Percentiles rank a stretch among this genome's conserved stretches.
These are phyloP conservation scores for Aspergillus tubingensis DNA, from an alignment of 2,329 filamentous ascomycete genomes.

Conservation along the genomic window DNA sequence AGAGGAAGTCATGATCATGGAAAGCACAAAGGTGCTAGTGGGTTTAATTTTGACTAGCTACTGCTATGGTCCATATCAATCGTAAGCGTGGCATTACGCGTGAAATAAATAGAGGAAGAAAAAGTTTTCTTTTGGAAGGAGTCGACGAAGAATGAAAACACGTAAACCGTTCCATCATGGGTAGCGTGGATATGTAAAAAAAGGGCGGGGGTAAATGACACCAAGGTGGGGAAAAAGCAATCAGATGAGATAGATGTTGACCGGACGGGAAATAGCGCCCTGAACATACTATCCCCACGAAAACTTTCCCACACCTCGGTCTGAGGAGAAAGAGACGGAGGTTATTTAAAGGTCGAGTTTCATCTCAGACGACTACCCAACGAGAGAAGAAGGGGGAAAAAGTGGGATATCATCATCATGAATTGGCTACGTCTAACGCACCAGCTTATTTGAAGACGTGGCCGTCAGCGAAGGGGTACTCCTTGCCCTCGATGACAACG, in stretches of 20 bases:
- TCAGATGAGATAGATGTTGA: background rate
- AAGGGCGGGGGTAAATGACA: background rate
- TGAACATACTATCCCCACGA: background rate
- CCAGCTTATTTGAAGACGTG: constrained; percentile 96
- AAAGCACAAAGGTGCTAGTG: constrained; percentile 9
- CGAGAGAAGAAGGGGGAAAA: constrained; percentile 8
- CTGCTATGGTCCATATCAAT: constrained; percentile 23
- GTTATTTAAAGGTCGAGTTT: constrained; percentile 8
- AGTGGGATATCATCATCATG: constrained; percentile 24
- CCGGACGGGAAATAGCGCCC: background rate
- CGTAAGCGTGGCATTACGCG: constrained; percentile 20
- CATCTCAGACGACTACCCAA: constrained; percentile 13
- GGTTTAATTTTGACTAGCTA: constrained; percentile 16
- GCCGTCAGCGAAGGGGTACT: constrained; percentile 82
- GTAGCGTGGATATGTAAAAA: constrained; percentile 12
- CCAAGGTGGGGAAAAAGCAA: constrained; percentile 1
- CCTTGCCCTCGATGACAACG: constrained; percentile 78
- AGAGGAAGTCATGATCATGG: background rate
- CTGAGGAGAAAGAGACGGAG: background rate
- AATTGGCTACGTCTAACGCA: constrained; percentile 22
- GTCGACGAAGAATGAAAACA: constrained; percentile 18
- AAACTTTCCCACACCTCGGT: background rate
- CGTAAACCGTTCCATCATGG: constrained; percentile 24
- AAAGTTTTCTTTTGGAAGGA: constrained; percentile 15
- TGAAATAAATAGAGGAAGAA: constrained; percentile 1